phyloP scores from a whole-genome alignment of 1,284 basidiomycete species.

The Ceratorhiza oryzae-sativae region DNA sequence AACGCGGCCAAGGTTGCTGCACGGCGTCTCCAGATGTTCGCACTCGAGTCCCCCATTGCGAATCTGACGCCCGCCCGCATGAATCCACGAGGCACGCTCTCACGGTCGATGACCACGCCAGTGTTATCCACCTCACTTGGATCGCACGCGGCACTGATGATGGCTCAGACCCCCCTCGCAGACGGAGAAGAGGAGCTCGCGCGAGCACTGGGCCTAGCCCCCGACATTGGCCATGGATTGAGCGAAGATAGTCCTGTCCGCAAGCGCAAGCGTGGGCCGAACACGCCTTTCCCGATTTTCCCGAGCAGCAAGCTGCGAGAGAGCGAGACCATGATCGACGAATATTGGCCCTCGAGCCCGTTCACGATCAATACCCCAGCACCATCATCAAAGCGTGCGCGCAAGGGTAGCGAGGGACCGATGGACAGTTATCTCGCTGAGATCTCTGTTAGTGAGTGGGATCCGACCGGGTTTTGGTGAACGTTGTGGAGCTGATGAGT shows the following conservation, averaged over 20 bases:
- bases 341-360: constrained; percentile 35
- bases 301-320: constrained; percentile 33
- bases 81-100: constrained; percentile 15
- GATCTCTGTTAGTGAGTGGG: constrained; percentile 26
- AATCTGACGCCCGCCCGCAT: constrained; percentile 25
- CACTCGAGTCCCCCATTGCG: constrained; percentile 35
- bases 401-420: neutral
- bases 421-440: constrained; percentile 28
- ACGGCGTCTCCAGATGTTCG: constrained; percentile 32
- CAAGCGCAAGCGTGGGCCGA: constrained; percentile 32
- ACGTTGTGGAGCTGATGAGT: constrained; percentile 4
- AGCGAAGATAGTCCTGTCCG: constrained; percentile 32
- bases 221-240: constrained; percentile 24
- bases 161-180: constrained; percentile 28
- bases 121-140: constrained; percentile 24
- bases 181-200: constrained; percentile 38
- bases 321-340: constrained; percentile 29
- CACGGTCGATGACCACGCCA: constrained; percentile 32
- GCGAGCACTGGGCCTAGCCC: constrained; percentile 32
- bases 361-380: constrained; percentile 36
- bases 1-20: constrained; percentile 39
- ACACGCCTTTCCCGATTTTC: constrained; percentile 36
- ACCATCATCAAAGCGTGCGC: constrained; percentile 33
- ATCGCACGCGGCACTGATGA: constrained; percentile 17
- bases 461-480: neutral